phyloP scores from a whole-genome alignment of 441 rosid genomes.

The Pelargonium cotyledonis region DNA sequence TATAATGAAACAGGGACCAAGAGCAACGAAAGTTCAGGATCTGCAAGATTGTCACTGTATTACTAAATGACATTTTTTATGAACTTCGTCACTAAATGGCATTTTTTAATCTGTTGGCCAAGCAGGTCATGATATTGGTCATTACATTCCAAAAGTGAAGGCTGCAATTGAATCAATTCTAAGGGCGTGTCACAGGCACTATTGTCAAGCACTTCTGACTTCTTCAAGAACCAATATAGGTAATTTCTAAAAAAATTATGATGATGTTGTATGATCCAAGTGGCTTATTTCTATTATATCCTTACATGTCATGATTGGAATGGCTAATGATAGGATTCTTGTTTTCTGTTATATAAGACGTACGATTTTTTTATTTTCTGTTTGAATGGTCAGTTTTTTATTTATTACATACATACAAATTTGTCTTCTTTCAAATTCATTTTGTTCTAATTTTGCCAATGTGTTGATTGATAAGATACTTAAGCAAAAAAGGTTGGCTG shows the following conservation, averaged over 20 bases:
- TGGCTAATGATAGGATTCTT: conserved; percentile 6
- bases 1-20: too few species aligned
- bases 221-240: conserved; percentile 86
- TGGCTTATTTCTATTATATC: conserved; percentile 10
- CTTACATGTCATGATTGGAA: conserved; percentile 7
- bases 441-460: too few species aligned
- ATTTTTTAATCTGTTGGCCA: conserved; percentile 23
- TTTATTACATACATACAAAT: too few species aligned
- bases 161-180: conserved; percentile 94
- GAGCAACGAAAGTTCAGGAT: too few species aligned
- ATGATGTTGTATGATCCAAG: conserved; percentile 10
- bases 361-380: background rate
- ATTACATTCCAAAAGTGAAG: conserved; percentile 97
- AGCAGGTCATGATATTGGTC: conserved; percentile 81
- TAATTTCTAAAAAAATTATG: conserved; percentile 25
- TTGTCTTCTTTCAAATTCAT: background rate
- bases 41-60: too few species aligned
- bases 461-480: background rate
- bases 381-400: background rate
- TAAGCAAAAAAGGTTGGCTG: background rate
- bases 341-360: background rate
- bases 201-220: conserved; percentile 89
- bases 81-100: background rate
- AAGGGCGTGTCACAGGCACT: conserved; percentile 82
- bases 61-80: background rate